These are phyloP conservation scores for Alectoria sarmentosa DNA, from an alignment of 495 filamentous ascomycete genomes.

Conservation along the genomic window DNA sequence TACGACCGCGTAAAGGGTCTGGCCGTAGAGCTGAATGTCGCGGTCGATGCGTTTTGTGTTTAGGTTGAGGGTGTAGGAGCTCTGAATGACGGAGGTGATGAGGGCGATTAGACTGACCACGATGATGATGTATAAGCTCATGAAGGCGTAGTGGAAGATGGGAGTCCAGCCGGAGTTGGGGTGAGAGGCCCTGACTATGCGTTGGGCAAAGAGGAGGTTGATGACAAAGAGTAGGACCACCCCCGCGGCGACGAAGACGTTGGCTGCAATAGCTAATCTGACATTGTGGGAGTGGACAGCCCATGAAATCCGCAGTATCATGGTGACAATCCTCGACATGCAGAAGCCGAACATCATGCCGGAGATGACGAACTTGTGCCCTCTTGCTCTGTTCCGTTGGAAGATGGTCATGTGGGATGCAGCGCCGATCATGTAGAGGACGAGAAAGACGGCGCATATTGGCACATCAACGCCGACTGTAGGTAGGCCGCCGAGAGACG, in stretches of 20 bases:
- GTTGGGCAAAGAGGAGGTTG: conserved; percentile 73
- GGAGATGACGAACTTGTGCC: conserved; percentile 66
- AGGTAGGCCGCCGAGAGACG: conserved; percentile 54
- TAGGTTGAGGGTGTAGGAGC: conserved; percentile 55
- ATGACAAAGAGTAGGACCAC: conserved; percentile 72
- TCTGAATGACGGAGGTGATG: conserved; percentile 58
- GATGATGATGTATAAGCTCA: conserved; percentile 54
- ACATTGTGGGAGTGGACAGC: conserved; percentile 38
- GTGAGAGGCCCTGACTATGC: conserved; percentile 66
- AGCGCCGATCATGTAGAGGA: conserved; percentile 54
- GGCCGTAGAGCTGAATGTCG: conserved; percentile 58
- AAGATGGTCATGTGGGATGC: conserved; percentile 60
- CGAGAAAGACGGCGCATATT: conserved; percentile 55
- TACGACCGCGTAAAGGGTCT: conserved; percentile 60
- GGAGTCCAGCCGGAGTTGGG: conserved; percentile 63
- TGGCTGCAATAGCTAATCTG: conserved; percentile 58
- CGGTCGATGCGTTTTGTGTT: conserved; percentile 46
- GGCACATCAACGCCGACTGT: conserved; percentile 53
- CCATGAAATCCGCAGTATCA: conserved; percentile 53
- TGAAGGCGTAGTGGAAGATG: conserved; percentile 42
- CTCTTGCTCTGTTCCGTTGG: conserved; percentile 46
- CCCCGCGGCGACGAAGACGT: conserved; percentile 70
- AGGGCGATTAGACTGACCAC: conserved; percentile 57
- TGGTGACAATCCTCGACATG: conserved; percentile 60
- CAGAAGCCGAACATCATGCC: conserved; percentile 71